Evolutionary conservation across 441 rosid species (phyloP).

Genomic region (Jatropha multifida): DNA sequence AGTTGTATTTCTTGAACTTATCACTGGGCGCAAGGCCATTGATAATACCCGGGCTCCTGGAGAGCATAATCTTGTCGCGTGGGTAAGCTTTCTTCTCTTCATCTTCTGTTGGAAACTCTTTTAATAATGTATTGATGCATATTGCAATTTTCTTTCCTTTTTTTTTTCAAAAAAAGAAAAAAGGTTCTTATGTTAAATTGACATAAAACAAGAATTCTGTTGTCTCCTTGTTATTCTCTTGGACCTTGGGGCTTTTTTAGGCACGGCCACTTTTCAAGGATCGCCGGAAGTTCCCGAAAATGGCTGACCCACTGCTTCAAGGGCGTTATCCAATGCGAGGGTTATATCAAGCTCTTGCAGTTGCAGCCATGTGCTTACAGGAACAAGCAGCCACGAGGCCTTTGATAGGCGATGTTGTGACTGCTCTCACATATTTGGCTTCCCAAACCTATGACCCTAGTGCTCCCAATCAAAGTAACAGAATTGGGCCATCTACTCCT

Average conservation of each 20-base stretch:
- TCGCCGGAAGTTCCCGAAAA: conserved; percentile 92
- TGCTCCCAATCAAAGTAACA: conserved; percentile 54
- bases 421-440: conserved; percentile 92
- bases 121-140: neutral
- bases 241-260: conserved; percentile 39
- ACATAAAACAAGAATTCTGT: conserved; percentile 20
- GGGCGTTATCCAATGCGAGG: conserved; percentile 96
- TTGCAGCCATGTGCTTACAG: conserved; percentile 98
- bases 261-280: conserved; percentile 98
- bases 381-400: conserved; percentile 99
- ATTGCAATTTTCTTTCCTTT: neutral
- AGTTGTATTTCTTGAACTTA: conserved; percentile 95
- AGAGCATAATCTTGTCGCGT: conserved; percentile 96
- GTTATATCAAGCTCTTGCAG: conserved; percentile 96
- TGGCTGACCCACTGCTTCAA: conserved; percentile 94
- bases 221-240: conserved; percentile 21
- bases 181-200: conserved; percentile 1
- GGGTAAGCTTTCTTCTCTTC: conserved; percentile 52
- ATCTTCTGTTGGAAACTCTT: neutral
- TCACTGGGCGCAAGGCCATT: conserved; percentile 97
- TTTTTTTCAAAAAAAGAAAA: neutral
- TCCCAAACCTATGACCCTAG: conserved; percentile 87
- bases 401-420: conserved; percentile 90
- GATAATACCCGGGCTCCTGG: conserved; percentile 77
- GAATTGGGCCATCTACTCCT: conserved; percentile 64